These are phyloP conservation scores for Sporothrix humicola DNA, from an alignment of 2,329 filamentous ascomycete genomes.

Conservation along the genomic window DNA sequence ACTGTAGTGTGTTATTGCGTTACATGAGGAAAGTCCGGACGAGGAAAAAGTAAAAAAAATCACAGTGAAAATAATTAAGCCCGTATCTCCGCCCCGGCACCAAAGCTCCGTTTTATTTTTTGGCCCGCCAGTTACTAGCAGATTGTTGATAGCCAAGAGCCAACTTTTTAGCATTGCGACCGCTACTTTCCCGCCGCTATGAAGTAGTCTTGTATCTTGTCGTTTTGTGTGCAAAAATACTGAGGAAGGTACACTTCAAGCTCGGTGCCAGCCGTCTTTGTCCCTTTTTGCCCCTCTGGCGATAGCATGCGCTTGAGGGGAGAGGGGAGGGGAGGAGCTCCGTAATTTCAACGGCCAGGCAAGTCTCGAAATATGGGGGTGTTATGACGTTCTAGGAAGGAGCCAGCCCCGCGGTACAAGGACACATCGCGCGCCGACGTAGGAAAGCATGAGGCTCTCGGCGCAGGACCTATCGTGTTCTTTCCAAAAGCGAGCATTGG, in stretches of 20 bases:
- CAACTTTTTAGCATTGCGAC: neutral
- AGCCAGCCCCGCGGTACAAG: neutral
- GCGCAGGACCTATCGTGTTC: neutral
- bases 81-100: slow-evolving; percentile 27
- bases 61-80: slow-evolving; percentile 3
- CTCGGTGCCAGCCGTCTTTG: too few species aligned
- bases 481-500: slow-evolving; percentile 21
- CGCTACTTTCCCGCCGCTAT: slow-evolving; percentile 24
- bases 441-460: neutral
- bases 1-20: neutral
- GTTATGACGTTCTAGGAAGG: slow-evolving; percentile 14
- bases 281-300: neutral
- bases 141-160: neutral
- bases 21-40: neutral
- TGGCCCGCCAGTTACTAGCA: neutral
- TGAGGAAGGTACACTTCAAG: neutral
- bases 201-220: neutral
- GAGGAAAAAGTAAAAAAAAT: neutral
- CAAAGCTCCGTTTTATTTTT: neutral
- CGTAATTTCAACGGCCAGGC: neutral
- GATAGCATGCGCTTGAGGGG: slow-evolving; percentile 15
- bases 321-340: slow-evolving; percentile 1
- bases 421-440: neutral
- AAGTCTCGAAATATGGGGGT: neutral
- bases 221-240: neutral